A percentile compares a stretch with the other conserved stretches of the same genome.
phyloP scores from a whole-genome alignment of 148 eudicot genomes.

The Vaccinium darrowii region DNA sequence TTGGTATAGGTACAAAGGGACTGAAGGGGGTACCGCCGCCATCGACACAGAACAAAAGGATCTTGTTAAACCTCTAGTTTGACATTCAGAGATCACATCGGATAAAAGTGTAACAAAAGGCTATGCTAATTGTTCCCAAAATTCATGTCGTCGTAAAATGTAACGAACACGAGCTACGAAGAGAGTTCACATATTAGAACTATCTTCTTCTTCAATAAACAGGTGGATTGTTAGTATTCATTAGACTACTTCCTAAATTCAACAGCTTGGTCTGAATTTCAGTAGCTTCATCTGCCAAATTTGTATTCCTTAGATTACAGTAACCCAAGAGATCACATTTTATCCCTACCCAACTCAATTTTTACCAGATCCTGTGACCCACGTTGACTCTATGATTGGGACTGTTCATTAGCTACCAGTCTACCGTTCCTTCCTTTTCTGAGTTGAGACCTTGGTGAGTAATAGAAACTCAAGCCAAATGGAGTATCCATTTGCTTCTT shows the following conservation, averaged over 20 bases:
- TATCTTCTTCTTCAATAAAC: no score
- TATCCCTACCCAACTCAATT: background rate
- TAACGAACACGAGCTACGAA: background rate
- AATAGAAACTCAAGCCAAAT: no score
- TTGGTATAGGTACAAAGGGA: constrained; percentile 77
- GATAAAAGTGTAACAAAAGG: no score
- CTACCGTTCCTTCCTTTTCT: background rate
- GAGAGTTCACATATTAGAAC: background rate
- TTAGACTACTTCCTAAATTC: no score
- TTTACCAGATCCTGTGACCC: background rate
- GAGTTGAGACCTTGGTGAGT: no score
- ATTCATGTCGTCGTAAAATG: background rate
- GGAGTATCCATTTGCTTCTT: no score
- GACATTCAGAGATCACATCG: background rate
- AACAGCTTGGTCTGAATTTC: no score
- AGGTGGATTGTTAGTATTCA: no score
- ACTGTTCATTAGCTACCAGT: background rate
- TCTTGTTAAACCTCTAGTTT: constrained; percentile 17
- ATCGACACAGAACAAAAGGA: constrained; percentile 25
- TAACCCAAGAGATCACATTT: background rate
- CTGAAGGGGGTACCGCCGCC: constrained; percentile 3
- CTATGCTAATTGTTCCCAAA: background rate
- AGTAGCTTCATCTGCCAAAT: no score
- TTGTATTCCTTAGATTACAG: background rate
- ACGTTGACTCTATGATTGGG: background rate